These are phyloP conservation scores for Blastobotrys illinoisensis DNA, from an alignment of 1,139 yeast genomes.

Conservation along the genomic window DNA sequence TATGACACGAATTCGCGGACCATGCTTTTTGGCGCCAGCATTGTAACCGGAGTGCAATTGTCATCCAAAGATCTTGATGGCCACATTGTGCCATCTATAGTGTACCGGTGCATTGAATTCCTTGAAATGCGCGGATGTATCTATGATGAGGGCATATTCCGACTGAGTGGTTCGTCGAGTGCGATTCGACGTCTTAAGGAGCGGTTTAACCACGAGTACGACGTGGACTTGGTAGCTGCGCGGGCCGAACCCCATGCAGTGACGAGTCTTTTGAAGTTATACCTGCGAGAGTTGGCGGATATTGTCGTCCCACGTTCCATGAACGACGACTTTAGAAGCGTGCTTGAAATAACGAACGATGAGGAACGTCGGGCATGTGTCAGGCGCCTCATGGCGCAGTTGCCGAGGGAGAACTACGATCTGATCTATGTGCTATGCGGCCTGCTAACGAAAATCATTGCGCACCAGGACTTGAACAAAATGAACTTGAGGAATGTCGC, in stretches of 20 bases:
- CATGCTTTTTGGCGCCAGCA: conserved; percentile 2
- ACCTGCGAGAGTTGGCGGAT: conserved; percentile 64
- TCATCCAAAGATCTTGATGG: conserved; percentile 35
- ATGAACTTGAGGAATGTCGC: conserved; percentile 78
- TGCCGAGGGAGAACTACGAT: conserved; percentile 53
- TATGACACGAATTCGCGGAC: not conserved
- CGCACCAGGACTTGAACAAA: conserved; percentile 61
- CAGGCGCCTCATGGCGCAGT: conserved; percentile 29
- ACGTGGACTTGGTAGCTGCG: conserved; percentile 54
- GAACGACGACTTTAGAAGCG: conserved; percentile 24
- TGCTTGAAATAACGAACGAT: conserved; percentile 28
- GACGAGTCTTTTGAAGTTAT: conserved; percentile 71
- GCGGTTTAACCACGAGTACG: conserved; percentile 52
- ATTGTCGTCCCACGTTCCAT: conserved; percentile 51
- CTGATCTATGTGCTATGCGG: conserved; percentile 61
- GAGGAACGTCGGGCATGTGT: conserved; percentile 29
- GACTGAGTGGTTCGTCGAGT: conserved; percentile 86
- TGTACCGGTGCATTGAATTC: conserved; percentile 69
- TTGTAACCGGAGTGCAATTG: conserved; percentile 43
- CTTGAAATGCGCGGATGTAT: conserved; percentile 64
- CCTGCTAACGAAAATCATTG: conserved; percentile 60
- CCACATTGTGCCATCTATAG: conserved; percentile 62
- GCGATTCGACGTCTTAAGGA: conserved; percentile 69
- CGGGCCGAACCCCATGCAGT: conserved; percentile 67
- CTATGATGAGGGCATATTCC: conserved; percentile 83